Percentiles rank a stretch among this genome's conserved stretches.
Evolutionary conservation across 2,329 filamentous ascomycete species (phyloP).

Genomic region (Fusarium falciforme): DNA sequence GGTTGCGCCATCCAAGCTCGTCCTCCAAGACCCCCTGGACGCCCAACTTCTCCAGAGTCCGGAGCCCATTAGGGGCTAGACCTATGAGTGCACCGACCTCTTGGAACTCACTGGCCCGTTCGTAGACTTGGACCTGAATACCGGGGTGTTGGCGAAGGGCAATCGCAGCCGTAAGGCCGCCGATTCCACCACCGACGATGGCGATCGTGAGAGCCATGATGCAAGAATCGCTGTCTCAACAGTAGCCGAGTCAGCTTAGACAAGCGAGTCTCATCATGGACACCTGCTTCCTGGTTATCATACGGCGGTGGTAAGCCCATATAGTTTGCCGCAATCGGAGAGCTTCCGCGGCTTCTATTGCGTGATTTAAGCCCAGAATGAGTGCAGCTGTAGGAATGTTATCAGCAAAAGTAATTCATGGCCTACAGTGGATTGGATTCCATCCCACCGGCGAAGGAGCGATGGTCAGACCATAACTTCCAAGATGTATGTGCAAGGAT

Average conservation of each 20-base stretch:
- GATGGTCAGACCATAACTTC: too few species aligned
- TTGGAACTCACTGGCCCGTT: background rate
- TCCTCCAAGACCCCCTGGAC: background rate
- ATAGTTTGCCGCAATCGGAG: too few species aligned
- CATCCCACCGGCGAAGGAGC: background rate
- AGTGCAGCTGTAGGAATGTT: too few species aligned
- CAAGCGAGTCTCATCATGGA: too few species aligned
- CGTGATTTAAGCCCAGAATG: background rate
- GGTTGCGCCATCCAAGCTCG: background rate
- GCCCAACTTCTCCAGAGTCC: background rate
- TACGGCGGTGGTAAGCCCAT: too few species aligned
- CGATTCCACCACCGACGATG: background rate
- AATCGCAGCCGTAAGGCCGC: background rate
- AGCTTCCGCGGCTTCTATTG: background rate
- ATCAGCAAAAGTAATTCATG: too few species aligned
- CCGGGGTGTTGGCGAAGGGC: background rate
- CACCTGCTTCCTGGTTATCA: too few species aligned
- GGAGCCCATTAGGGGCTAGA: background rate
- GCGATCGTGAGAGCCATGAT: background rate
- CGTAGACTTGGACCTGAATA: background rate
- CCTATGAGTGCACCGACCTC: background rate
- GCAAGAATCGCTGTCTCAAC: too few species aligned
- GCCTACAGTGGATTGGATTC: too few species aligned
- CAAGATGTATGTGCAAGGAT: too few species aligned
- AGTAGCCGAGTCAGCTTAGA: too few species aligned